Base-by-base conservation (phyloP, 2,329 filamentous ascomycete genomes). In the Talaromyces sp. region DNA sequence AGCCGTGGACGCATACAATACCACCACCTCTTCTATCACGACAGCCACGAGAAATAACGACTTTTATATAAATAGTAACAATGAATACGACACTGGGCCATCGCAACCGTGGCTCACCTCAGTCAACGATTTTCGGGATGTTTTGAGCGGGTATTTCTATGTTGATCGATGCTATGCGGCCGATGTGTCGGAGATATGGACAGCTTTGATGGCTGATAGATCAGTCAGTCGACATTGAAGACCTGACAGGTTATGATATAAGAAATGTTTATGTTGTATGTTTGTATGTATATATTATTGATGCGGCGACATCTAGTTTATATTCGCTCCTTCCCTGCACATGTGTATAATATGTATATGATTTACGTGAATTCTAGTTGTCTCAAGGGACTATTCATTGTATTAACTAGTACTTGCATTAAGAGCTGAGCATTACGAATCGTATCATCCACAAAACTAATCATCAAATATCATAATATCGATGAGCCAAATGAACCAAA, bases 101-200 rank as follows among this genome's bases (percentile, higher is more conserved):
- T n/a, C 52, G 5, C 52, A 25, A 31, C 27, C 27, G n/a, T 15
- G 39, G 10, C 31, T 77, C 31, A 63, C 58, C 13, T 71, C 74
- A 7, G 78, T 75, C 72, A 75, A 78, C 57, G 73, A 76, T 49
- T 70, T 74, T 11, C 72, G 75, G 1, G 61, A 66, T 9, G 63
- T 77, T 11, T 67, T 78, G 43, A 61, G 73, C 22, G 70, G 73
- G 9, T 78, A 74, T 66, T 78, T 77, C 67, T 78, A 78, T 65
- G 70, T 73, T 54, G 76, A 78, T 64, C 74, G 76, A 37, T 69
- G 70, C 58, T 76, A 78, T 64, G 64, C 74, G 37, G 65, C 64
- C 13, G 70, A 74, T 58, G 63, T 76, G 27, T 70, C 72, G 59
- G 70, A 71, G 37, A 58, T 78, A 31, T 78, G 76, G 74, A 71